These are phyloP conservation scores for Monosporascus sp. DNA, from an alignment of 2,329 filamentous ascomycete species.

Conservation along the genomic window DNA sequence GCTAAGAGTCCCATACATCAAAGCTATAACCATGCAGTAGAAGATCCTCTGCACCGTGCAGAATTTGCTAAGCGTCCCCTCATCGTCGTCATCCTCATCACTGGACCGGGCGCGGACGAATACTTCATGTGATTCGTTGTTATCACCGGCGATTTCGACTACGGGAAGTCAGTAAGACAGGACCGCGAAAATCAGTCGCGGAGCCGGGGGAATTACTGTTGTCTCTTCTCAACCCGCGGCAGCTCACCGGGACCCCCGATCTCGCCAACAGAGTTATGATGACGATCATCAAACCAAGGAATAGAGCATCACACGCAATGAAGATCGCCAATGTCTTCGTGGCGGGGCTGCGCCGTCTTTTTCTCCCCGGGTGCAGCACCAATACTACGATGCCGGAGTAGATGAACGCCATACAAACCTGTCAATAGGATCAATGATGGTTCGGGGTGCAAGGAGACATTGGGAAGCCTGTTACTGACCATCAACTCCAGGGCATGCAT, in stretches of 20 bases:
- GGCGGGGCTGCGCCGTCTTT: slow-evolving; percentile 13
- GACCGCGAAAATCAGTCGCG: background rate
- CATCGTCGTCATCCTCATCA: slow-evolving; percentile 12
- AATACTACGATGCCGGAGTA: slow-evolving; percentile 28
- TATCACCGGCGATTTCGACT: slow-evolving; percentile 7
- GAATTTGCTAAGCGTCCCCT: slow-evolving; percentile 23
- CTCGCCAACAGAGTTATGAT: slow-evolving; percentile 29
- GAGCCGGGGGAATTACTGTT: slow-evolving; percentile 11
- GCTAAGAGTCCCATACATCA: slow-evolving; percentile 22
- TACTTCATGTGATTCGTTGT: slow-evolving; percentile 10
- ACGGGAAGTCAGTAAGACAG: slow-evolving; percentile 1
- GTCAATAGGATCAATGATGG: slow-evolving; percentile 7
- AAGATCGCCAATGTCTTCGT: slow-evolving; percentile 21
- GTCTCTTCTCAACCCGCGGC: slow-evolving; percentile 24
- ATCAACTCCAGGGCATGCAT: slow-evolving; percentile 30
- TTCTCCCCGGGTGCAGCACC: slow-evolving; percentile 24
- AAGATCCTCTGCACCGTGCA: slow-evolving; percentile 10
- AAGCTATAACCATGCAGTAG: slow-evolving; percentile 24
- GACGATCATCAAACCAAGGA: slow-evolving; percentile 25
- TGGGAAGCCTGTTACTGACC: slow-evolving; percentile 20
- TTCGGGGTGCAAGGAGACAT: background rate
- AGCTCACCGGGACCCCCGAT: slow-evolving; percentile 29
- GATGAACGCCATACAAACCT: slow-evolving; percentile 25
- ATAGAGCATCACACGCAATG: slow-evolving; percentile 25
- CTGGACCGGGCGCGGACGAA: slow-evolving; percentile 29